phyloP scores from a whole-genome alignment of 441 rosid species.

The Populus hybrid region DNA sequence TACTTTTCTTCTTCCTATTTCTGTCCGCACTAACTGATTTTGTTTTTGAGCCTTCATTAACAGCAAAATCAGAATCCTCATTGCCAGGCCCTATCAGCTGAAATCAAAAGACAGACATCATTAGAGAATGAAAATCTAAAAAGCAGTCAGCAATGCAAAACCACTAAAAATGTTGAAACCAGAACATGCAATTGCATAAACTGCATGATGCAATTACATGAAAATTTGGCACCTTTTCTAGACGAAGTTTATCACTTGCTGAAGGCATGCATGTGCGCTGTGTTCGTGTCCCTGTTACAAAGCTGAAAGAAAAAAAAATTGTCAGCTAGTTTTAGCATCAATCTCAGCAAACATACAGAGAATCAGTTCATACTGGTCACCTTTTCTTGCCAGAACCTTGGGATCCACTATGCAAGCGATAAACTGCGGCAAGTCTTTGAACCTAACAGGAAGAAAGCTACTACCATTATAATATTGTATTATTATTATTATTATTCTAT shows the following conservation, averaged over 20 bases:
- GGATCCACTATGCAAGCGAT: conserved; percentile 52
- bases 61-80: conserved; percentile 56
- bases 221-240: conserved; percentile 55
- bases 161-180: not conserved
- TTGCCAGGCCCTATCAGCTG: conserved; percentile 69
- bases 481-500: too few species aligned
- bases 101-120: conserved; percentile 9
- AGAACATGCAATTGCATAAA: not conserved
- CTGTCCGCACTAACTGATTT: conserved; percentile 36
- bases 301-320: conserved; percentile 30
- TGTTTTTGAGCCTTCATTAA: conserved; percentile 35
- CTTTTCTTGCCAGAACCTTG: conserved; percentile 87
- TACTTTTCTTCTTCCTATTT: conserved; percentile 28
- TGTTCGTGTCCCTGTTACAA: conserved; percentile 62
- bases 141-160: not conserved
- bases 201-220: not conserved
- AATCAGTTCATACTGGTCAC: conserved; percentile 19
- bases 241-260: conserved; percentile 58
- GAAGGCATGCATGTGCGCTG: conserved; percentile 80
- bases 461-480: not conserved
- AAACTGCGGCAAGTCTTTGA: conserved; percentile 67
- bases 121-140: conserved; percentile 3
- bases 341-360: not conserved
- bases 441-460: conserved; percentile 31
- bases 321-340: conserved; percentile 16